These are phyloP conservation scores for Curvularia eragrostidis DNA, from an alignment of 2,329 filamentous ascomycete genomes.

Conservation along the genomic window DNA sequence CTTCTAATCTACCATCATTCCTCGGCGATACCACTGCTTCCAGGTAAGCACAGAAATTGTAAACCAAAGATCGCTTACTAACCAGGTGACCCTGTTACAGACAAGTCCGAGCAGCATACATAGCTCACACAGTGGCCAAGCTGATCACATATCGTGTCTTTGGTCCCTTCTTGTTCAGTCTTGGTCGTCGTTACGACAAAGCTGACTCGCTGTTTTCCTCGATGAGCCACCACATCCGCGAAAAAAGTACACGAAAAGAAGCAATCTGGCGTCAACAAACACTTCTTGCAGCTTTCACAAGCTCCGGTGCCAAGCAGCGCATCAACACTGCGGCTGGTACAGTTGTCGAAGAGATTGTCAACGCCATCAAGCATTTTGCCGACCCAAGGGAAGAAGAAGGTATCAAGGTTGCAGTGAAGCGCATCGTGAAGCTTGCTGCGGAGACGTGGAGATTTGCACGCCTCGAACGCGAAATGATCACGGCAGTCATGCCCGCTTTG, in stretches of 20 bases:
- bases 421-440: constrained; percentile 64
- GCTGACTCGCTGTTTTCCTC: constrained; percentile 63
- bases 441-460: constrained; percentile 66
- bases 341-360: constrained; percentile 64
- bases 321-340: constrained; percentile 63
- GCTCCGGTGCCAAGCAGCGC: constrained; percentile 62
- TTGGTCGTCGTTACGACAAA: constrained; percentile 62
- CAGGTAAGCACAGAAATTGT: constrained; percentile 34
- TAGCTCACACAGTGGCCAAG: constrained; percentile 63
- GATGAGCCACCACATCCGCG: constrained; percentile 63
- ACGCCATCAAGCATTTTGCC: constrained; percentile 61
- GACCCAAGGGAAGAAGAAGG: constrained; percentile 59
- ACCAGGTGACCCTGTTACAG: constrained; percentile 29
- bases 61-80: neutral
- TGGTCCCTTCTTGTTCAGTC: constrained; percentile 64
- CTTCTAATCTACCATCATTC: constrained; percentile 61
- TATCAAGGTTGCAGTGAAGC: constrained; percentile 59
- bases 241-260: constrained; percentile 63
- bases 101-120: constrained; percentile 61
- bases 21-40: constrained; percentile 60
- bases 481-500: constrained; percentile 57
- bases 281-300: constrained; percentile 63
- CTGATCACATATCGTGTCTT: constrained; percentile 64
- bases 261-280: constrained; percentile 66
- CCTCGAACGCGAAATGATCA: constrained; percentile 63